Percentiles rank a stretch among this genome's conserved stretches.
Conservation (phyloP, 1,284 basidiomycete genomes). For the Athelia sp. region DNA sequence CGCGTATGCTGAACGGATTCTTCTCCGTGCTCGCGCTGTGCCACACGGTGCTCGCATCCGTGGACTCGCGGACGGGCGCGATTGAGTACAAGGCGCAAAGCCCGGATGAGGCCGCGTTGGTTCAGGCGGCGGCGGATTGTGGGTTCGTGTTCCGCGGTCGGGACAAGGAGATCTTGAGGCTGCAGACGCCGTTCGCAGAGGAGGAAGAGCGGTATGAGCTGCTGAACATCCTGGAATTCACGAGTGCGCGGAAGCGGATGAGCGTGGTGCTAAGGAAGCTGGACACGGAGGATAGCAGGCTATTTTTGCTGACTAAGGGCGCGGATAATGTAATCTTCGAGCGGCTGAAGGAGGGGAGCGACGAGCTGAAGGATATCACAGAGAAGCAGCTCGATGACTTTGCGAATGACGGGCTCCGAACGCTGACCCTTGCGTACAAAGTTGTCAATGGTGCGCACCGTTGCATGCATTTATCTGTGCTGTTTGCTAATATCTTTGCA, state of each 20-base stretch:
- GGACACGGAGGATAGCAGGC: conserved; percentile 54
- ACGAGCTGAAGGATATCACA: conserved; percentile 72
- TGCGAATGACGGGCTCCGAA: conserved; percentile 85
- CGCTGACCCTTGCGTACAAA: conserved; percentile 90
- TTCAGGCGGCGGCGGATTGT: conserved; percentile 93
- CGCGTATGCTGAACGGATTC: conserved; percentile 80
- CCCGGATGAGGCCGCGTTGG: conserved; percentile 97
- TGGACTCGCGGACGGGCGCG: conserved; percentile 63
- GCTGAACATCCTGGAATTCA: conserved; percentile 94
- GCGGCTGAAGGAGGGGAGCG: conserved; percentile 60
- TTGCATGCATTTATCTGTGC: conserved; percentile 9
- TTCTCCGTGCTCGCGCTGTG: conserved; percentile 93
- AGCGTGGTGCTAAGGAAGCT: conserved; percentile 82
- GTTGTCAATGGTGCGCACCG: conserved; percentile 54
- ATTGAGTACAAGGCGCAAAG: conserved; percentile 96
- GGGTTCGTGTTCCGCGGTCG: conserved; percentile 92
- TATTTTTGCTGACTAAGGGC: conserved; percentile 82
- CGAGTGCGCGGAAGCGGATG: conserved; percentile 93
- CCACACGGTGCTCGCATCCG: conserved; percentile 88
- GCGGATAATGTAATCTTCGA: conserved; percentile 97
- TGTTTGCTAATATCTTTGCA: conserved; percentile 14
- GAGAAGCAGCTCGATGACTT: conserved; percentile 87
- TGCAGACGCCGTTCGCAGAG: conserved; percentile 80
- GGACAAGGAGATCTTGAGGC: conserved; percentile 72
- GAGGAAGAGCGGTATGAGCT: conserved; percentile 84